Evolutionary conservation across 2,329 filamentous ascomycete species (phyloP).

Genomic region (Claviceps pazoutovae): DNA sequence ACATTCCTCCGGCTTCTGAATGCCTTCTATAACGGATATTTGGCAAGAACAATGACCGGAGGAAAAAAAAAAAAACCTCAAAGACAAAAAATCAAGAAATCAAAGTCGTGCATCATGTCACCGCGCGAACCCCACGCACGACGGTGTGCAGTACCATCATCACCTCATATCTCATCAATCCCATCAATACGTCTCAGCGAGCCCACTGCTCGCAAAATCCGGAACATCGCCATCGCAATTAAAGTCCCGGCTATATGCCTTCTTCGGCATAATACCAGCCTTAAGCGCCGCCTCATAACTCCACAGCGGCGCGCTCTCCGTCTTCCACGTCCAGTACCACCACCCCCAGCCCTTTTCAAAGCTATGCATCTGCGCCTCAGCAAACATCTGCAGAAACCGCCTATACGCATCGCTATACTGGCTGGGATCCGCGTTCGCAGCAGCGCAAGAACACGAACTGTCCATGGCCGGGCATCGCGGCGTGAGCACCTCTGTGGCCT

Average conservation of each 20-base stretch:
- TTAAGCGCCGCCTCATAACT: slow-evolving; percentile 71
- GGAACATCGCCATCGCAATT: slow-evolving; percentile 48
- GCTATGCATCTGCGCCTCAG: slow-evolving; percentile 87
- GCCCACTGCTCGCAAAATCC: slow-evolving; percentile 28
- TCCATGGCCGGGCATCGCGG: slow-evolving; percentile 61
- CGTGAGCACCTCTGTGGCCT: slow-evolving; percentile 45
- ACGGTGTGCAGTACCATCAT: no score
- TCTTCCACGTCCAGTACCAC: slow-evolving; percentile 99
- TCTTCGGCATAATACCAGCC: slow-evolving; percentile 64
- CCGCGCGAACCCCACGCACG: no score
- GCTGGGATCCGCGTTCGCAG: slow-evolving; percentile 60
- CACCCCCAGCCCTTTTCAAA: slow-evolving; percentile 93
- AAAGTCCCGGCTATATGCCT: slow-evolving; percentile 58
- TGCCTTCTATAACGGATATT: no score
- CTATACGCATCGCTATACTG: slow-evolving; percentile 65
- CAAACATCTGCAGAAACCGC: slow-evolving; percentile 74
- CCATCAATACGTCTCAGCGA: slow-evolving; percentile 35
- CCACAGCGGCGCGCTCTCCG: slow-evolving; percentile 77
- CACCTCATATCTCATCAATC: no score
- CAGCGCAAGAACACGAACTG: slow-evolving; percentile 54
- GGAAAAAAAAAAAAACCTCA: no score
- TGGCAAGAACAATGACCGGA: no score
- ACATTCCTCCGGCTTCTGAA: no score
- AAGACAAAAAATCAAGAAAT: no score
- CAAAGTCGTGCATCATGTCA: no score